phyloP scores from a whole-genome alignment of 169 alveolate genomes.

The Eimeria sp. region DNA sequence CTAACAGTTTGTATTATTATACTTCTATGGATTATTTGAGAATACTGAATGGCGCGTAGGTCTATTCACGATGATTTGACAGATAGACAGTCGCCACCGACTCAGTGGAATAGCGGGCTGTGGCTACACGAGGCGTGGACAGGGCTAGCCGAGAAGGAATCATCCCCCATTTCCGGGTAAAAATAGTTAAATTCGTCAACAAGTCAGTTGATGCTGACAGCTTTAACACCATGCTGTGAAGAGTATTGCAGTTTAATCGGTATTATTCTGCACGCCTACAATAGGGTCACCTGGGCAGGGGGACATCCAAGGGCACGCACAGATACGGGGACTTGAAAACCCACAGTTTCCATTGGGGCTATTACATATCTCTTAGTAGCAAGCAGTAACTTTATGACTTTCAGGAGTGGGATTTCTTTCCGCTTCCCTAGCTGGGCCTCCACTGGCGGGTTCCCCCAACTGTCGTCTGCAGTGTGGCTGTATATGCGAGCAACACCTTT shows the following conservation, averaged over 20 bases:
- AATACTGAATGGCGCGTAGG: no score
- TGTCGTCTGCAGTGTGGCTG: background rate
- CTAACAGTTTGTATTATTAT: no score
- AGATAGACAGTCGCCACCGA: no score
- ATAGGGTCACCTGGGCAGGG: background rate
- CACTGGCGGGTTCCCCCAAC: background rate
- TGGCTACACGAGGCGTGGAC: background rate
- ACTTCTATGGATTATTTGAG: no score
- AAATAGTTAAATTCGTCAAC: background rate
- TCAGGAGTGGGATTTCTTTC: background rate
- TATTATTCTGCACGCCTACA: background rate
- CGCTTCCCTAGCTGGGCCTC: background rate
- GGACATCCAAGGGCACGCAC: background rate
- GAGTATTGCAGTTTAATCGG: background rate
- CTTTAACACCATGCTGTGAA: background rate
- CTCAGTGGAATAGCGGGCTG: no score
- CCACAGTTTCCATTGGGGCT: background rate
- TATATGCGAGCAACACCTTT: background rate
- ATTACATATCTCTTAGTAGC: background rate
- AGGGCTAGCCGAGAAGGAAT: background rate
- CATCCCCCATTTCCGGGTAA: background rate
- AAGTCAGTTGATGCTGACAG: background rate
- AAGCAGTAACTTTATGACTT: background rate
- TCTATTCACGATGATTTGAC: no score
- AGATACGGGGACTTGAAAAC: background rate